Evolutionary conservation across 2,329 filamentous ascomycete genomes (phyloP), one percentile per base, ranked within the genome.

Genomic region (Beauveria medogensis): DNA sequence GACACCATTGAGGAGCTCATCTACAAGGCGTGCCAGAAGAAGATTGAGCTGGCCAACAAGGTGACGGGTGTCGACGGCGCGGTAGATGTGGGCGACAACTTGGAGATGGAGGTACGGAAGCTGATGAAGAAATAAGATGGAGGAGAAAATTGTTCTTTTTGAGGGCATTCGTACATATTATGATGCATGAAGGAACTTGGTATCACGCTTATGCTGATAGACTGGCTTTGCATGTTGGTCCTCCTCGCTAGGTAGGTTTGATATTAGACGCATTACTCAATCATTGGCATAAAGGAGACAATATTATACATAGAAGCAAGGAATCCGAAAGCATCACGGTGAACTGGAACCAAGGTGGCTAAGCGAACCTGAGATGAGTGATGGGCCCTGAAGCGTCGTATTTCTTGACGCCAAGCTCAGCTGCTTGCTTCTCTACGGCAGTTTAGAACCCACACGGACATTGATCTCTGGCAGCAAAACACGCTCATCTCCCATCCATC

Each of bases 1-100:
- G 84, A 82, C 61, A 96, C 93, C 0, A 90, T 99, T 30, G 94
- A 99, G 73, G 92, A 97, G 74, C 87, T 96, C 63, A 95, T 99
- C 57, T 89, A 93, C 74, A 88, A 89, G 51, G 85, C 97, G 0
- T 96, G 94, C 44, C 85, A 93, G 74, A 95, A 92, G 68, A 99
- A 99, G 78, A 81, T 99, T 61, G 90, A 91, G 69, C 84, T 99
- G 28, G 94, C 97, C 2, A 77, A 80, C 69, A 79, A 80, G 69
- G 80, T 83, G 54, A 82, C 79, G 7, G 78, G 78, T 22, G 74
- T 69, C 1, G 64, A 69, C 26, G 56, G 50, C 50, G 66, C 48
- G 8, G 70, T 68, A 8, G 73, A 75, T 18, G 67, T 66, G 40
- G 66, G 66, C 24, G 67, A 70, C 64, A 77, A 75, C 43, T 64